Conservation (phyloP, 2,329 filamentous ascomycete genomes). For the Neonectria hederae region DNA sequence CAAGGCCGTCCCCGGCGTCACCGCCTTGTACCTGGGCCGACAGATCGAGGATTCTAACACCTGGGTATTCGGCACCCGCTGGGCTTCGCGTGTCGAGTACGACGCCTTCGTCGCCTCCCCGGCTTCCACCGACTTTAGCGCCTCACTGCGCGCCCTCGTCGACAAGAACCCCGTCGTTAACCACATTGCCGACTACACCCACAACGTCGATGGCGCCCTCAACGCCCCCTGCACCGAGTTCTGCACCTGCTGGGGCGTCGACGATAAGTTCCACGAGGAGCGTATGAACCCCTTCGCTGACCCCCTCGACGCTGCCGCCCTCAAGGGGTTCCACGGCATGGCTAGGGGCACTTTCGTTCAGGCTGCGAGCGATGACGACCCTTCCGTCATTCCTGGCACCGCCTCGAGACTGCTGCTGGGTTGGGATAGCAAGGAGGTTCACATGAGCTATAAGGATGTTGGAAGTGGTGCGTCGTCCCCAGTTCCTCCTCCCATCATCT, state of each 20-base stretch:
- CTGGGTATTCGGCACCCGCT: slow-evolving; percentile 48
- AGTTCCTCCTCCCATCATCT: neutral
- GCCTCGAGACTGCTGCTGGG: slow-evolving; percentile 49
- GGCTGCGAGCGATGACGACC: slow-evolving; percentile 41
- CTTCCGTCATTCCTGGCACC: slow-evolving; percentile 41
- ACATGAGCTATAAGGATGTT: slow-evolving; percentile 46
- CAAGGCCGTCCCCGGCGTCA: slow-evolving; percentile 46
- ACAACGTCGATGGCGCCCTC: slow-evolving; percentile 42
- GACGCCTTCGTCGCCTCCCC: slow-evolving; percentile 48
- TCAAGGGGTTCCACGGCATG: slow-evolving; percentile 46
- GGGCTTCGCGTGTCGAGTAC: slow-evolving; percentile 47
- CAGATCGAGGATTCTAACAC: slow-evolving; percentile 47
- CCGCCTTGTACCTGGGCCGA: slow-evolving; percentile 47
- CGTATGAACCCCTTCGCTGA: slow-evolving; percentile 44
- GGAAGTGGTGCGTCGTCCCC: slow-evolving; percentile 40
- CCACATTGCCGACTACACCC: slow-evolving; percentile 30
- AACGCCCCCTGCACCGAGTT: slow-evolving; percentile 52
- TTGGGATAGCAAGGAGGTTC: slow-evolving; percentile 53
- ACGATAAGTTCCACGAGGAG: slow-evolving; percentile 44
- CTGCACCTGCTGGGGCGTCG: slow-evolving; percentile 47
- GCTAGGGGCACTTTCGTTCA: slow-evolving; percentile 47
- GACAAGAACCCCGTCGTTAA: slow-evolving; percentile 39
- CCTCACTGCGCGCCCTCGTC: slow-evolving; percentile 47
- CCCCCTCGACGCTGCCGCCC: slow-evolving; percentile 33
- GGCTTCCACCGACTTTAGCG: slow-evolving; percentile 53